Percentiles rank a stretch among this genome's conserved stretches.
Evolutionary conservation across 139 green algal species (phyloP).

Genomic region (Mychonastes homosphaera): DNA sequence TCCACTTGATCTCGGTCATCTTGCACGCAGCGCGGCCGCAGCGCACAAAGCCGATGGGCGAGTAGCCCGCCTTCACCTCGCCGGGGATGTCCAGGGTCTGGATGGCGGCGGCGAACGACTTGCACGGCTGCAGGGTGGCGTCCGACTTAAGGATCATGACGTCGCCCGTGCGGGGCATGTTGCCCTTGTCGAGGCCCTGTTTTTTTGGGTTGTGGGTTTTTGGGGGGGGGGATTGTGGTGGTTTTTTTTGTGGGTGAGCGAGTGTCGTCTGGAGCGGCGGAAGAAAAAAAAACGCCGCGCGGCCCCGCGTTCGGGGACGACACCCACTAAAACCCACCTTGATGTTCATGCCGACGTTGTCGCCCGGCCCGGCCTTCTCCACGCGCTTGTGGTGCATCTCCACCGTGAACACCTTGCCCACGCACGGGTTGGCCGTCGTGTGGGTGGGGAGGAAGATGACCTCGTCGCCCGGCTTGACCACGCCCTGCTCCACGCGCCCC

Average conservation of each 20-base stretch:
- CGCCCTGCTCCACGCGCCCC: constrained; percentile 93
- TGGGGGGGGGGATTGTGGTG: not conserved
- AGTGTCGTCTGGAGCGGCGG: no score
- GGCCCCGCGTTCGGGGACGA: not conserved
- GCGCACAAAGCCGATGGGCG: constrained; percentile 83
- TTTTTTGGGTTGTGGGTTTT: not conserved
- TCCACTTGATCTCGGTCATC: constrained; percentile 76
- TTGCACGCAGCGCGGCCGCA: constrained; percentile 78
- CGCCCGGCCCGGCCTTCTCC: constrained; percentile 77
- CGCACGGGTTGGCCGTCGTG: constrained; percentile 75
- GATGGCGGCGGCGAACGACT: constrained; percentile 82
- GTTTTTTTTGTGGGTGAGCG: no score
- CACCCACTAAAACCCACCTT: constrained; percentile 67
- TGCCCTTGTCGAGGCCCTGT: constrained; percentile 79
- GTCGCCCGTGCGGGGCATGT: constrained; percentile 82
- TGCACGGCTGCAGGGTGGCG: constrained; percentile 60
- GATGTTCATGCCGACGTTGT: constrained; percentile 99
- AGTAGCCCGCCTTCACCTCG: constrained; percentile 86
- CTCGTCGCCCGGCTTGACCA: constrained; percentile 88
- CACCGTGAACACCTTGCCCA: constrained; percentile 95
- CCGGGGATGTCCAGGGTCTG: constrained; percentile 88
- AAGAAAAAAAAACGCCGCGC: not conserved
- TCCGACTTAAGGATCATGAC: constrained; percentile 90
- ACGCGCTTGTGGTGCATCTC: constrained; percentile 99
- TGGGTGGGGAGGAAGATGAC: constrained; percentile 82